Base-by-base conservation (phyloP, 2,329 filamentous ascomycete species). In the Penicillium paneum region DNA sequence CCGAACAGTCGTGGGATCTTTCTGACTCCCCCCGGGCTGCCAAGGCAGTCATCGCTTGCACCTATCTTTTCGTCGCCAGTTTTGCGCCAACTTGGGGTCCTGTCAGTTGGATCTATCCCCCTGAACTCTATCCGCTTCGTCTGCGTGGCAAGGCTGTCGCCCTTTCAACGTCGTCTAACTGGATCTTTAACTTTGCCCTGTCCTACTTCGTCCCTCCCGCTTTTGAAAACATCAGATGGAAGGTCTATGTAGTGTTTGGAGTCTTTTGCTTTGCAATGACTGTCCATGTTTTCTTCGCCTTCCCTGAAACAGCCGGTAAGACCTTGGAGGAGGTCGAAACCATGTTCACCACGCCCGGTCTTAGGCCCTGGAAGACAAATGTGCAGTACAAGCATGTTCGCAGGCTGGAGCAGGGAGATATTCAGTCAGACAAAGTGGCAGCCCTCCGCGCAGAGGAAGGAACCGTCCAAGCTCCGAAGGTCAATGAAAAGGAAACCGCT, bases 291-390 rank as follows among this genome's bases (percentile, higher is more conserved):
- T 81, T 82, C 69, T 77, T 91, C 34, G 48, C 50, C 19, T 65
- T 65, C 56, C 63, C 63, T 12, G 63, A 65, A 45, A 65, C 63
- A 4, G 63, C 67, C 80, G 87, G 87, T 12, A 89, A 85, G 72
- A 88, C 87, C 0, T 81, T 92, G 1, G 89, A 92, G 67, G 88
- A 92, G 67, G 86, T 91, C 70, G 87, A 89, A 60, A 83, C 83
- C 13, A 85, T 91, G 59, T 92, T 92, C 68, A 73, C 67, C 29
- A 67, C 71, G 12, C 71, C 71, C 17, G 59, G 61, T 2, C 40
- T 63, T 31, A 54, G n/a, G 15, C 49, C 60, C 6, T 63, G 61
- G 61, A 56, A 57, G 47, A 63, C 60, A 15, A 54, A 19, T 1
- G 60, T 63, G 8, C 52, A 62, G 26, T 61, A 56, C 36, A 58